Conservation (phyloP, 768 basidiomycete species). For the Kwoniella newhampshirensis region DNA sequence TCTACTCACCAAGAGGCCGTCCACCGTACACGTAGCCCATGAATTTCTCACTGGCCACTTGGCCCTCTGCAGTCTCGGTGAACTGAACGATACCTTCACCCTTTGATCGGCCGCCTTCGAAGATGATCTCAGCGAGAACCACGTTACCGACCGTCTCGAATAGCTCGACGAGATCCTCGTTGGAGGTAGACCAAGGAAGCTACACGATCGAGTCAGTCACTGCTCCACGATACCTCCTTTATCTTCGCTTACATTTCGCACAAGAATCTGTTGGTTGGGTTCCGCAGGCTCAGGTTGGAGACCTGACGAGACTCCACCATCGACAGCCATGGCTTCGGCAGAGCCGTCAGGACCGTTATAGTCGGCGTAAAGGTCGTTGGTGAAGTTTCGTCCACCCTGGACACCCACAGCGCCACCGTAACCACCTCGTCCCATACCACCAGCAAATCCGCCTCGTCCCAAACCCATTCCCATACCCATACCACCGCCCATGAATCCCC, state of each 20-base stretch:
- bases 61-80: slow-evolving; percentile 77
- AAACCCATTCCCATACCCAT: slow-evolving; percentile 48
- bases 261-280: slow-evolving; percentile 96
- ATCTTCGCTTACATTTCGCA: slow-evolving; percentile 95
- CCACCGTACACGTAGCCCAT: slow-evolving; percentile 94
- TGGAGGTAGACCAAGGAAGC: slow-evolving; percentile 98
- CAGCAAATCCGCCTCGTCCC: slow-evolving; percentile 54
- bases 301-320: slow-evolving; percentile 24
- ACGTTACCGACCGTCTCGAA: slow-evolving; percentile 98
- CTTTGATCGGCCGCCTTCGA: slow-evolving; percentile 87
- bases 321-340: slow-evolving; percentile 49
- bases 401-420: slow-evolving; percentile 33
- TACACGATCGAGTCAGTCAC: slow-evolving; percentile 52
- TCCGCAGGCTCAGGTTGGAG: slow-evolving; percentile 58
- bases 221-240: too few species aligned
- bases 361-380: slow-evolving; percentile 85
- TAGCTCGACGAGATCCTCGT: slow-evolving; percentile 95
- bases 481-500: slow-evolving; percentile 39
- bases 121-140: slow-evolving; percentile 89
- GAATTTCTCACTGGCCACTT: slow-evolving; percentile 97
- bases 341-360: slow-evolving; percentile 80
- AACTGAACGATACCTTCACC: slow-evolving; percentile 97
- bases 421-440: slow-evolving; percentile 54
- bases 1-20: slow-evolving; percentile 69
- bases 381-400: slow-evolving; percentile 59